Evolutionary conservation across 768 basidiomycete genomes (phyloP), one percentile per base, ranked within the genome.

Genomic region (Leucosporidium creatinivorum): DNA sequence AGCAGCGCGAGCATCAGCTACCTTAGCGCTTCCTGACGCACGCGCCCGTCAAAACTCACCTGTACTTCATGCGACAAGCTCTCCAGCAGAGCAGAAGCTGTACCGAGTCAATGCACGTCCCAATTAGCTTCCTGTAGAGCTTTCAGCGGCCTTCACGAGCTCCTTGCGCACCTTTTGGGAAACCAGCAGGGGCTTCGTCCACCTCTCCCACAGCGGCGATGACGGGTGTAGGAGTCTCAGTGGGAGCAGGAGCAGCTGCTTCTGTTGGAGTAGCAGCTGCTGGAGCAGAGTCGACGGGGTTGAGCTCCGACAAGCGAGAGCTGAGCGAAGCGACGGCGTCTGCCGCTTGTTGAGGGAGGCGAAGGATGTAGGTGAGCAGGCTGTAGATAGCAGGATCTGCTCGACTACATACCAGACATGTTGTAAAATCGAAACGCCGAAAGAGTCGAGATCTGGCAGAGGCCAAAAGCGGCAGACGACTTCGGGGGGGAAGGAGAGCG

Each of bases 61-160:
- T 69, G 70, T 19, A 73, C 71, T 51, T 73, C 71, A 28, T 73
- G 68, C 28, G 58, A 61, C 26, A 69, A 56, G 66, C 66, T 73
- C 58, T 69, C 68, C 28, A 73, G 62, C 26, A 73, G 54, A 2
- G 36, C 39, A 8, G 65, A 67, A 18, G 68, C 71, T 73, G 61
- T 54, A 39, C 25, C 21, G 7, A n/a, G 25, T 26, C 55, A n/a
- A 54, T 25, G 4, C 1, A 17, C 31, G 23, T 31, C 55, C 39
- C 6, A 44, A 15, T 44, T 13, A 44, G 39, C 39, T 44, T 44
- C 39, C 39, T 44, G 39, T 44, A 44, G 8, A 44, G 39, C 39
- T 44, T 44, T 13, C 39, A 15, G 15, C 6, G 39, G 8, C 39
- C 8, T 15, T 17, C 15, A 9, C 2, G 15, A 44, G 15, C 39